These are phyloP conservation scores for Xenosphaeropsis pyriputrescens DNA, from an alignment of 2,329 filamentous ascomycete species.

Conservation along the genomic window DNA sequence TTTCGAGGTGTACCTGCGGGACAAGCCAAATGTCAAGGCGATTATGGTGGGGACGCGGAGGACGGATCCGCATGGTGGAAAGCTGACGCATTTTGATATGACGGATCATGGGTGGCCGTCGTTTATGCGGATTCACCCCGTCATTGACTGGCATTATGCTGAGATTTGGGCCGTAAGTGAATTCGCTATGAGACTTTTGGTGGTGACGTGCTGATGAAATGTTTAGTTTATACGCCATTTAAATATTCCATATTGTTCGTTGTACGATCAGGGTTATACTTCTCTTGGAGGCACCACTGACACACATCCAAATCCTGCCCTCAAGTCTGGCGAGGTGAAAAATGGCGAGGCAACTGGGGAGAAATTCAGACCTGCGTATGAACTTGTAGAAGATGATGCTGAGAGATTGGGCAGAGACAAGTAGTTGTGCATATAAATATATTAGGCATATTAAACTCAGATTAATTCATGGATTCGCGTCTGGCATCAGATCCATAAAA, in stretches of 20 bases:
- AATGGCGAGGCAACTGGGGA: constrained; percentile 15
- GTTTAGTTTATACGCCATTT: constrained; percentile 64
- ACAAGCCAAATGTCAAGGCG: constrained; percentile 51
- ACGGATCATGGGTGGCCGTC: constrained; percentile 84
- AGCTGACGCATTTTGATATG: constrained; percentile 66
- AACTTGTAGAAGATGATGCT: constrained; percentile 58
- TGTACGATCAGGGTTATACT: constrained; percentile 86
- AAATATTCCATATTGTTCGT: constrained; percentile 65
- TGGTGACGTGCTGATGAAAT: background rate
- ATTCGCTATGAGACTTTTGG: background rate
- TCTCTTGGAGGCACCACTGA: constrained; percentile 82
- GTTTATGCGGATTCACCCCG: constrained; percentile 87
- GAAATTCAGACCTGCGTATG: constrained; percentile 58
- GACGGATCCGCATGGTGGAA: constrained; percentile 80
- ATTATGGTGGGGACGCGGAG: constrained; percentile 80
- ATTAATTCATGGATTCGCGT: too few species aligned
- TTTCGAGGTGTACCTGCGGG: constrained; percentile 61
- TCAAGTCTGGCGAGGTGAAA: constrained; percentile 27
- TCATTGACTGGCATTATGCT: constrained; percentile 94
- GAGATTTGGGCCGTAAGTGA: constrained; percentile 82
- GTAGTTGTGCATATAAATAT: constrained; percentile 9
- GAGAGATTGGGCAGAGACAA: constrained; percentile 64
- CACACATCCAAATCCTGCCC: constrained; percentile 74
- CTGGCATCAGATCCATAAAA: too few species aligned
- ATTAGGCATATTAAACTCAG: too few species aligned